Conservation (phyloP, 495 filamentous ascomycete genomes). For the Saxispiralis lemnorum region DNA sequence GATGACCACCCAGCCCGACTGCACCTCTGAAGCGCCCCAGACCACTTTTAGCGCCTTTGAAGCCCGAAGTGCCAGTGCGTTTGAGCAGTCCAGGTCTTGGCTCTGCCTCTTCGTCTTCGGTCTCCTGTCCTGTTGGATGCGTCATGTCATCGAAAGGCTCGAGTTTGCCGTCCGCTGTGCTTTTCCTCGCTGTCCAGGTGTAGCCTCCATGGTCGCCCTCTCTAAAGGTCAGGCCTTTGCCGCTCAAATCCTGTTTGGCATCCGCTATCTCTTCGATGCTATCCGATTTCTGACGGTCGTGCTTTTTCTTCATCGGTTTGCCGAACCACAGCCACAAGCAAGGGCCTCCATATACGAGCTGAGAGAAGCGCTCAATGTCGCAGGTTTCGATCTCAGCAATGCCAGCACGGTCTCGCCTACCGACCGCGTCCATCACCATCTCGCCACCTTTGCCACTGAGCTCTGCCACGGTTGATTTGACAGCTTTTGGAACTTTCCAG, state of each 20-base stretch:
- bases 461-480: constrained; percentile 89
- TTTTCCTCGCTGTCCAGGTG: constrained; percentile 42
- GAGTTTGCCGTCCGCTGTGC: constrained; percentile 1
- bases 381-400: constrained; percentile 84
- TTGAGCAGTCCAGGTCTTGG: constrained; percentile 55
- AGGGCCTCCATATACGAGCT: constrained; percentile 57
- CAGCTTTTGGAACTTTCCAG: constrained; percentile 68
- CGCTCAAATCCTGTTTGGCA: background rate
- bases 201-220: constrained; percentile 49
- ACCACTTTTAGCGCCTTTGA: constrained; percentile 69
- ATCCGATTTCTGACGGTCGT: constrained; percentile 30
- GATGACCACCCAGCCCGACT: constrained; percentile 43
- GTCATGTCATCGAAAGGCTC: constrained; percentile 2
- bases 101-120: constrained; percentile 44
- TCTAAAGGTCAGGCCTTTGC: constrained; percentile 41
- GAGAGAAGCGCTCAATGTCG: constrained; percentile 69
- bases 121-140: constrained; percentile 23
- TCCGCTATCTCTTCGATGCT: constrained; percentile 20
- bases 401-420: constrained; percentile 68
- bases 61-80: constrained; percentile 45
- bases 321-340: constrained; percentile 91
- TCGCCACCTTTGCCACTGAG: constrained; percentile 89
- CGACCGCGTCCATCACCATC: constrained; percentile 83
- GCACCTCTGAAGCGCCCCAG: constrained; percentile 72
- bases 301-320: constrained; percentile 46